These are phyloP conservation scores for Rheum nobile DNA, from an alignment of 148 eudicot species.

Conservation along the genomic window DNA sequence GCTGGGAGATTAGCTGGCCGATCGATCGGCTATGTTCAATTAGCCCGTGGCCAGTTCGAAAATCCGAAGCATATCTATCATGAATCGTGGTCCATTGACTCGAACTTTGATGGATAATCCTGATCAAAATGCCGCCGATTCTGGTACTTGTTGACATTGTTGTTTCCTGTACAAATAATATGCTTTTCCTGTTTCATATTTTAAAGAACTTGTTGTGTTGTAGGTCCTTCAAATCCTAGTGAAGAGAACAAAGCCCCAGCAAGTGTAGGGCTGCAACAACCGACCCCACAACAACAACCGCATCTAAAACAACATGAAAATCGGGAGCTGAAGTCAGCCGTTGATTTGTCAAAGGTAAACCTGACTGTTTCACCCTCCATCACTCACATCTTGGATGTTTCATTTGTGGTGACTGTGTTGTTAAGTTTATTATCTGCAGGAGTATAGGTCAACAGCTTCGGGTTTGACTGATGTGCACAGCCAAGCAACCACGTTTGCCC, in stretches of 20 bases:
- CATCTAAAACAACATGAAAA: background rate
- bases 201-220: background rate
- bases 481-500: constrained; percentile 63
- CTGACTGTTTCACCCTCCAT: background rate
- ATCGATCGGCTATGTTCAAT: constrained; percentile 78
- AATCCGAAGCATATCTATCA: constrained; percentile 59
- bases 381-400: background rate
- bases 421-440: constrained; percentile 10
- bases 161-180: background rate
- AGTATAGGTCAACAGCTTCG: constrained; percentile 19
- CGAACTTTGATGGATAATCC: constrained; percentile 57
- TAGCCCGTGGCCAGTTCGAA: constrained; percentile 94
- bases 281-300: too few relatives aligned
- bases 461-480: constrained; percentile 44
- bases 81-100: constrained; percentile 81
- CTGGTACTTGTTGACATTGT: constrained; percentile 22
- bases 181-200: background rate
- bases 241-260: constrained; percentile 10
- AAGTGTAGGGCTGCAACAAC: background rate
- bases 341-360: background rate
- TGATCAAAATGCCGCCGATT: constrained; percentile 17
- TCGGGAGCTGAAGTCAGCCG: background rate
- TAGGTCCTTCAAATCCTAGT: constrained; percentile 13
- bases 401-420: constrained; percentile 7
- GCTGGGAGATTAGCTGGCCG: constrained; percentile 81